Base-by-base conservation (phyloP, 164 flowering plant species). In the Berberis thunbergii region DNA sequence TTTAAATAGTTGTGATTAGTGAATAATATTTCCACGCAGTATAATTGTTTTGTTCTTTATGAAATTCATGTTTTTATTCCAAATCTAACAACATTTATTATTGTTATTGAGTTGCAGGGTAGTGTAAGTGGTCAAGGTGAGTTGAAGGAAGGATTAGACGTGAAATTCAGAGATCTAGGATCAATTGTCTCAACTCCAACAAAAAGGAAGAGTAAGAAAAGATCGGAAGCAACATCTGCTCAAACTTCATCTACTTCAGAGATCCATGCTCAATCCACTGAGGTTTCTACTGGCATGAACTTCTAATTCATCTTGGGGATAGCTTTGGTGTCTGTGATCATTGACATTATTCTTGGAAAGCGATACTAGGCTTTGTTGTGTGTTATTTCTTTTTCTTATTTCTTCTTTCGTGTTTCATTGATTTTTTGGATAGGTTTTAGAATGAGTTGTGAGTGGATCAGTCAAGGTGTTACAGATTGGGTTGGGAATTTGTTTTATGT, bases 341-440 rank as follows among this genome's bases (percentile, higher is more conserved):
- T 87, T 13, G 98, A 97, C 56, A 65, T 93, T n/a, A 79, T 90
- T 74, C 87, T 93, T 11, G 98, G 98, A 43, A 93, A 88, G 61
- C 69, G 83, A 7, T 88, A 93, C 67, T 93, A 86, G 71, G 39
- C 42, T 43, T 13, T 38, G 8, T 61, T 43, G 1, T 44, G 59
- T 39, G 40, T 26, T 26, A 26, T 26, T 26, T 26, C 26, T 26
- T 26, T 26, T 26, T 26, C 26, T 26, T 26, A 26, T 26, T 26
- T 26, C 26, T 26, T 26, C 26, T 26, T 26, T 26, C 26, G 26
- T 26, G 26, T 26, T 26, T 26, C 26, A 26, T 26, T 26, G 26
- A 26, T 26, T 26, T 26, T 26, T 26, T 26, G 26, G 26, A 26
- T 26, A 26, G 26, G 26, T 26, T 26, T 26, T 26, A 26, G 26